These are phyloP conservation scores for Handroanthus guayacan DNA, from an alignment of 257 asterid species.

Conservation along the genomic window DNA sequence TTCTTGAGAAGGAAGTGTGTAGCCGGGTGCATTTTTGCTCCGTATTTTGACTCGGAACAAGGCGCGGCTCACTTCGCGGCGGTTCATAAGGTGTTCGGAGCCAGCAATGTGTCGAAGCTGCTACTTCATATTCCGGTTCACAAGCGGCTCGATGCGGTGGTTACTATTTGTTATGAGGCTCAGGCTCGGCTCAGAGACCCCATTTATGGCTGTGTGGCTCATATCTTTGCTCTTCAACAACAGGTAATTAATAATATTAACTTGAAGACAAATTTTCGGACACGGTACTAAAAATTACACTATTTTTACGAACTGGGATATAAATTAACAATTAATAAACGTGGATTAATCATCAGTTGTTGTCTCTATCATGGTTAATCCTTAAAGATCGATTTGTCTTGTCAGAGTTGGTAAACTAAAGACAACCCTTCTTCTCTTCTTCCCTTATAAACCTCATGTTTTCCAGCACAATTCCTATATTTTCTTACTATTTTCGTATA, in stretches of 20 bases:
- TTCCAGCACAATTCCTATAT: slow-evolving; percentile 19
- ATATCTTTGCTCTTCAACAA: slow-evolving; percentile 86
- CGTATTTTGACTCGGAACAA: slow-evolving; percentile 92
- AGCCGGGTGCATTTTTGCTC: slow-evolving; percentile 88
- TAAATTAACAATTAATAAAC: no score
- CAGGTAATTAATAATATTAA: slow-evolving; percentile 57
- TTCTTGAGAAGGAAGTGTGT: slow-evolving; percentile 93
- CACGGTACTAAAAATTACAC: no score
- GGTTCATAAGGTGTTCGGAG: slow-evolving; percentile 97
- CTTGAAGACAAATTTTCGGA: no score
- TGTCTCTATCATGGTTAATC: slow-evolving; percentile 35
- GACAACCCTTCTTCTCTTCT: slow-evolving; percentile 44
- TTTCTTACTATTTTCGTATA: no score
- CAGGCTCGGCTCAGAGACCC: slow-evolving; percentile 95
- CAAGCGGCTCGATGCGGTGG: slow-evolving; percentile 84
- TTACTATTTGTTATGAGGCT: slow-evolving; percentile 89
- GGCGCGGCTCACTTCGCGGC: slow-evolving; percentile 99
- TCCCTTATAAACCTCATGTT: slow-evolving; percentile 51
- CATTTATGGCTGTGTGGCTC: slow-evolving; percentile 89
- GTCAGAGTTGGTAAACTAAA: slow-evolving; percentile 65
- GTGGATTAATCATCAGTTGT: neutral
- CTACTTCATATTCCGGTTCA: slow-evolving; percentile 77
- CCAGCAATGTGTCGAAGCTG: slow-evolving; percentile 93
- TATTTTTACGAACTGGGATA: no score
- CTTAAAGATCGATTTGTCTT: slow-evolving; percentile 46